Percentiles rank a stretch among this genome's conserved stretches.
phyloP scores from a whole-genome alignment of 148 eudicot species.

The Dysphania ambrosioides region DNA sequence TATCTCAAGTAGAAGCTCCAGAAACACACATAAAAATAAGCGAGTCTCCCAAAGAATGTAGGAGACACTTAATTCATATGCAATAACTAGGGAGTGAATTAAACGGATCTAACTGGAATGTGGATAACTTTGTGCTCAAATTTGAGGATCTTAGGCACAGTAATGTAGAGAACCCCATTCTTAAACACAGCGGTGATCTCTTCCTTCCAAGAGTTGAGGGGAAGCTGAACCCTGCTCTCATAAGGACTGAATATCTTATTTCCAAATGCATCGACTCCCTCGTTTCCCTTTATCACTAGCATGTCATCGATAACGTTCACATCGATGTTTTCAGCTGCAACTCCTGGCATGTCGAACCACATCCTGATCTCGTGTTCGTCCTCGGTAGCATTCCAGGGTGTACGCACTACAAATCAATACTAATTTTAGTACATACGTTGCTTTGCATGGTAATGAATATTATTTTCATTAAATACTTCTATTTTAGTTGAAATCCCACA shows the following conservation, averaged over 20 bases:
- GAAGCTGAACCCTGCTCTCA: conserved; percentile 7
- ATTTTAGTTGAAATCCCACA: no score
- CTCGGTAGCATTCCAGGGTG: conserved; percentile 2
- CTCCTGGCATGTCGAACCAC: conserved; percentile 22
- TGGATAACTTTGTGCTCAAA: conserved; percentile 8
- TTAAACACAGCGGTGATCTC: not conserved
- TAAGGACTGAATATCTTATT: conserved; percentile 15
- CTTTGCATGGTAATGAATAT: no score
- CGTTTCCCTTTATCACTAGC: conserved; percentile 9
- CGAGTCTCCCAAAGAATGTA: not conserved
- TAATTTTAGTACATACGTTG: no score
- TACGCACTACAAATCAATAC: not conserved
- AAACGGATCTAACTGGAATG: conserved; percentile 10
- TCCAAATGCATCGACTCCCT: conserved; percentile 8
- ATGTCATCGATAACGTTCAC: not conserved
- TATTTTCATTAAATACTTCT: no score
- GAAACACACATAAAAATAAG: not conserved
- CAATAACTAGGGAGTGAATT: not conserved
- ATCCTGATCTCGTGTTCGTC: conserved; percentile 3
- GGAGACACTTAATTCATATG: not conserved
- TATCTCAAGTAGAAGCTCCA: no score
- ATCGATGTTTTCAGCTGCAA: not conserved
- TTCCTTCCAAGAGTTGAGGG: conserved; percentile 5
- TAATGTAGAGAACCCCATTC: conserved; percentile 17
- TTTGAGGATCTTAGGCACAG: conserved; percentile 14